Conservation (phyloP, 2,329 filamentous ascomycete genomes). For the Cladophialophora psammophila region DNA sequence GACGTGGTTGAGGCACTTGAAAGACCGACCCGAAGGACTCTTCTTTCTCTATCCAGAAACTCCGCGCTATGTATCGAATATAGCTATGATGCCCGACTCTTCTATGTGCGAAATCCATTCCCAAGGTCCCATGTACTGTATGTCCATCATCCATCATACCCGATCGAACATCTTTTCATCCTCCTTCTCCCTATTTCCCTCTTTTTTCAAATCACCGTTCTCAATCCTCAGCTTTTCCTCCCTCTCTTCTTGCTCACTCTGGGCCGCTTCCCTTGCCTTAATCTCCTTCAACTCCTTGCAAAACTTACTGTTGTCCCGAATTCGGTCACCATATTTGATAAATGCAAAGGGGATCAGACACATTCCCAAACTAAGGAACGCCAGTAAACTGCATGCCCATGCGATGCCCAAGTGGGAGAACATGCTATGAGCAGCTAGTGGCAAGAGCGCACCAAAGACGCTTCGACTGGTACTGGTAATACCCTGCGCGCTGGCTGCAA, state of each 20-base stretch:
- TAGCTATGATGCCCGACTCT: background rate
- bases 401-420: slow-evolving; percentile 49
- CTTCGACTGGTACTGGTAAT: slow-evolving; percentile 60
- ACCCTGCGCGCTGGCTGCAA: slow-evolving; percentile 65
- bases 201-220: background rate
- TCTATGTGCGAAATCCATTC: background rate
- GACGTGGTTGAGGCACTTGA: too few relatives aligned
- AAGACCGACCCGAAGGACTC: too few relatives aligned
- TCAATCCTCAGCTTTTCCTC: slow-evolving; percentile 12
- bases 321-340: slow-evolving; percentile 50
- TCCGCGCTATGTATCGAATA: background rate
- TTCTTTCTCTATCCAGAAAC: background rate
- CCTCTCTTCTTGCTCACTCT: slow-evolving; percentile 27
- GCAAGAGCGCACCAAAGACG: slow-evolving; percentile 63
- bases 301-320: slow-evolving; percentile 52
- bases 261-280: slow-evolving; percentile 45
- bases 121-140: background rate
- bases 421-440: slow-evolving; percentile 55
- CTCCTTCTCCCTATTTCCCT: background rate
- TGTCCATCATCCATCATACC: slow-evolving; percentile 1
- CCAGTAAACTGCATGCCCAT: slow-evolving; percentile 53
- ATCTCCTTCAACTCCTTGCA: slow-evolving; percentile 50
- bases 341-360: slow-evolving; percentile 52
- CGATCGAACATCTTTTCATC: background rate
- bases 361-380: slow-evolving; percentile 49